Conservation (phyloP, 1,284 basidiomycete genomes). For the Bondarzewia mesenterica region DNA sequence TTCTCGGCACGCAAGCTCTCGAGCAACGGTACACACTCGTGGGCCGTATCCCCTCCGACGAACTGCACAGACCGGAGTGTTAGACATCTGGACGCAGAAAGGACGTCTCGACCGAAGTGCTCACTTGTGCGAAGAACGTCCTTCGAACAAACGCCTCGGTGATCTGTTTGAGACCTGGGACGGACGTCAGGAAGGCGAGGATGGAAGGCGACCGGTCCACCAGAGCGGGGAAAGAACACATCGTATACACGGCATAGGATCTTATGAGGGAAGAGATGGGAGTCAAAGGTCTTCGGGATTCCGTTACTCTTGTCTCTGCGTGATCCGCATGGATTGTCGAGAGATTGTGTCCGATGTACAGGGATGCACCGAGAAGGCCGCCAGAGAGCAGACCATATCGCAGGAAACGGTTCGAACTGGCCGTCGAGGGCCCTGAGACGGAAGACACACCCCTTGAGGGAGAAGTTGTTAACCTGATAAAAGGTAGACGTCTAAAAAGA, state of each 20-base stretch:
- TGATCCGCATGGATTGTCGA: conserved; percentile 8
- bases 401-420: not conserved
- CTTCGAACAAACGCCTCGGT: conserved; percentile 67
- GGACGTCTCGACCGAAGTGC: conserved; percentile 11
- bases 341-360: conserved; percentile 6
- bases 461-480: too few relatives aligned
- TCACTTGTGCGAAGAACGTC: conserved; percentile 82
- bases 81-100: not conserved
- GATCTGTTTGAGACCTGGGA: conserved; percentile 61
- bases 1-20: conserved; percentile 53
- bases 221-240: conserved; percentile 70
- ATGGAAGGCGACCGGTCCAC: conserved; percentile 74
- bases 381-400: not conserved
- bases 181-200: conserved; percentile 49
- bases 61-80: conserved; percentile 48
- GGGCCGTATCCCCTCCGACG: conserved; percentile 80
- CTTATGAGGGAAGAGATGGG: conserved; percentile 45
- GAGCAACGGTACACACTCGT: conserved; percentile 61
- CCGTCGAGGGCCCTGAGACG: not conserved
- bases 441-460: not conserved
- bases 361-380: conserved; percentile 6
- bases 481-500: not conserved
- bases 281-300: conserved; percentile 9
- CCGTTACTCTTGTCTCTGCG: conserved; percentile 1
- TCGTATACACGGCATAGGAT: conserved; percentile 74